Base-by-base conservation (phyloP, 441 rosid genomes). In the Macaranga tanarius region DNA sequence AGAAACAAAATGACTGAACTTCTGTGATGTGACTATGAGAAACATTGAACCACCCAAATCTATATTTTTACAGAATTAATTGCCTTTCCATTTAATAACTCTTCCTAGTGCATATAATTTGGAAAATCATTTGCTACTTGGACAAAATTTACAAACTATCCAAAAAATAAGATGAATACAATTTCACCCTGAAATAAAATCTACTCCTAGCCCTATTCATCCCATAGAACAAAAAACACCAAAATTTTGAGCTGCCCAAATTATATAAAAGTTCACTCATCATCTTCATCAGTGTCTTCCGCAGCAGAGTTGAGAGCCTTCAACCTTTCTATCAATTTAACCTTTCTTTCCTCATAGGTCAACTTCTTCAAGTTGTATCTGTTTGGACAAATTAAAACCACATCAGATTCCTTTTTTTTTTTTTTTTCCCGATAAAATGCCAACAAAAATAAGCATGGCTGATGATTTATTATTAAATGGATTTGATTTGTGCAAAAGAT, bases 271-370 rank as follows among this genome's bases (percentile, higher is more conserved):
- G 2, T 56, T 17, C 68, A 57, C 48, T 59, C 70, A 23, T 76
- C 75, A 6, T 91, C 96, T 13, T 84, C 87, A 8, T 84, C 91
- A 28, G 31, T 3, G 0, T 72, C 88, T 0, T 78, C 95, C 20
- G 74, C 92, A 2, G 91, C 95, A 0, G 88, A 82, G 74, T 92
- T 92, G 60, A 92, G 88, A 69, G 88, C 86, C 48, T 73, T 73
- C 62, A 92, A 69, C 67, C 94, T 77, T 72, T 86, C 92, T 4
- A 90, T 80, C 89, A 92, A 81, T 79, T 84, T 88, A 17, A 76
- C 79, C 75, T 82, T 92, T 80, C 94, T 89, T 61, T 92, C 91
- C 34, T 92, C 97, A 2, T 86, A 91, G 1, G 95, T 91, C 44
- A 91, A 79, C 73, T 86, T 91, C 87, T 84, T 89, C 79, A 84